Base-by-base conservation (phyloP, 768 basidiomycete species). In the Suillus spraguei region DNA sequence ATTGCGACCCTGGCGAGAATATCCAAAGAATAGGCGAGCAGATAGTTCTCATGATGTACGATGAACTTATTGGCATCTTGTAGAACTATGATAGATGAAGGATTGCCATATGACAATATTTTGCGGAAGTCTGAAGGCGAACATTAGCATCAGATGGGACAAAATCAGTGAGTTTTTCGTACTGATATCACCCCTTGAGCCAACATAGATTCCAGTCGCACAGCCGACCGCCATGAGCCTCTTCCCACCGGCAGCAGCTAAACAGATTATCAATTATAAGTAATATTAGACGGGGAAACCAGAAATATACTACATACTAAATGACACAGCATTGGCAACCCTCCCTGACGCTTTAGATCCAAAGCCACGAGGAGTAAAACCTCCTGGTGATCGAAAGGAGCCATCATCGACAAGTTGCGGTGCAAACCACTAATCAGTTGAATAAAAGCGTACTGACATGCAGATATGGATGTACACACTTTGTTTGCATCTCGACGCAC, bases 21-120 rank as follows among this genome's bases (percentile, higher is more conserved):
- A 63, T 92, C 90, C 10, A 94, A 79, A 0, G 90, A 88, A 70
- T 91, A 94, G 0, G 89, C 82, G 24, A 84, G 66, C 4, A 95
- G 75, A 1, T 81, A 79, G 11, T 74, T 76, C 59, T 90, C 87
- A 16, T 81, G 78, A 44, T 89, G 87, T 3, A 94, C 79, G 44
- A 94, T 72, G 61, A 95, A 81, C 67, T 86, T 88, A 71, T 90
- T 87, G 72, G 85, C 87, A 0, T 79, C 74, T 64, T 83, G 84
- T 20, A 94, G 73, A 0, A 85, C 86, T 8, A 85, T 79, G 41
- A 95, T 78, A 16, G 82, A 81, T 4, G 78, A 81, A 22, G 86
- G 81, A 58, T 81, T 83, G 9, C 78, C 70, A 63, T 80, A 77
- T 10, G 77, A 69, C n/a, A 94, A 72, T 17, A 88, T 84, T 68